Evolutionary conservation across 305 asterid genomes (phyloP).

Genomic region (Fraxinus floribunda): DNA sequence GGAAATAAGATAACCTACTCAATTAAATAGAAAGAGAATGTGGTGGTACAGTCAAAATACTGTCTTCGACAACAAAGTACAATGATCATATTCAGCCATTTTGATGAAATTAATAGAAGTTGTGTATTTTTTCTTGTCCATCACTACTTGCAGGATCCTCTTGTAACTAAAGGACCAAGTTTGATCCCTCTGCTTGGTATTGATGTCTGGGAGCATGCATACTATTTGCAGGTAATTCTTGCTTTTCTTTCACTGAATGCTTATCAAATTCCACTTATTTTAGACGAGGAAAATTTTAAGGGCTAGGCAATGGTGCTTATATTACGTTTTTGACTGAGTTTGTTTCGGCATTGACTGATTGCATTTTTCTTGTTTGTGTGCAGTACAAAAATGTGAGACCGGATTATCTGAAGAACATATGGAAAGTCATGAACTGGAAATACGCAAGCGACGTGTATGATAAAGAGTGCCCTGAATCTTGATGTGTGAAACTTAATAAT

Average conservation of each 20-base stretch:
- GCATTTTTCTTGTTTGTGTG: slow-evolving; percentile 1
- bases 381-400: slow-evolving; percentile 44
- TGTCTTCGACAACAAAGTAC: background rate
- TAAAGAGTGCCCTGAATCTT: slow-evolving; percentile 15
- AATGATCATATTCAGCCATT: background rate
- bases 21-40: background rate
- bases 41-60: background rate
- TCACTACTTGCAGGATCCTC: slow-evolving; percentile 29
- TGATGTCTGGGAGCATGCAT: slow-evolving; percentile 46
- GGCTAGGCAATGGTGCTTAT: background rate
- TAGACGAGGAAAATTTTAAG: background rate
- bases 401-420: slow-evolving; percentile 38
- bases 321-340: background rate
- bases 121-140: background rate
- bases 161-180: slow-evolving; percentile 30
- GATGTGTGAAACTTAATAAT: background rate
- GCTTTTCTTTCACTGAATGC: background rate
- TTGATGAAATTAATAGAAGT: background rate
- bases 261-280: background rate
- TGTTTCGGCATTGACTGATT: background rate
- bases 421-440: slow-evolving; percentile 43
- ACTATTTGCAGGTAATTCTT: slow-evolving; percentile 36
- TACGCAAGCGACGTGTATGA: slow-evolving; percentile 29
- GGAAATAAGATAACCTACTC: background rate
- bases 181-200: slow-evolving; percentile 40